These are phyloP conservation scores for Anacardium occidentale DNA, from an alignment of 345 rosid genomes.

Conservation along the genomic window DNA sequence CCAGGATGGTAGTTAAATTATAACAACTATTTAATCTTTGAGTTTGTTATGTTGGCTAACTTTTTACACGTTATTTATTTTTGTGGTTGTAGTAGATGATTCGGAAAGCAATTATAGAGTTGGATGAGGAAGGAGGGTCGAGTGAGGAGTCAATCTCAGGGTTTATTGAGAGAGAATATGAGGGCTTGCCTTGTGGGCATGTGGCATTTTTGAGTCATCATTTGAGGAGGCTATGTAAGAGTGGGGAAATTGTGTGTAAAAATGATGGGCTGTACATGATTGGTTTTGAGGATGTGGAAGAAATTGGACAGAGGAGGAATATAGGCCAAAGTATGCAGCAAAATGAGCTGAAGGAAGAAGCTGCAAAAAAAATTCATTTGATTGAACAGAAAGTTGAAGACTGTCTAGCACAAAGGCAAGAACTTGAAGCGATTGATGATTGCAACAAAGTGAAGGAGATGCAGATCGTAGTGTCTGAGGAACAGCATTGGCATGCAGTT, in stretches of 20 bases:
- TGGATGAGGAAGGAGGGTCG: slow-evolving; percentile 30
- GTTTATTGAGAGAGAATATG: slow-evolving; percentile 24
- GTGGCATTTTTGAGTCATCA: slow-evolving; percentile 37
- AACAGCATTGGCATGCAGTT: not conserved
- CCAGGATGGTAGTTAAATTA: not conserved
- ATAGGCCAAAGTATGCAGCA: no score
- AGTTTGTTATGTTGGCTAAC: not conserved
- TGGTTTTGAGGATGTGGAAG: not conserved
- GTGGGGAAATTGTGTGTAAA: slow-evolving; percentile 6
- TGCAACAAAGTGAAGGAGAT: not conserved
- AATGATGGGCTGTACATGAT: slow-evolving; percentile 13
- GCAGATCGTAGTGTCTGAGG: not conserved
- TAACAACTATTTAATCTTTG: not conserved
- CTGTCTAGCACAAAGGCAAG: not conserved
- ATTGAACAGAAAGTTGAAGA: not conserved
- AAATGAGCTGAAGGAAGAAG: no score
- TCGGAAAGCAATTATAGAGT: slow-evolving; percentile 22
- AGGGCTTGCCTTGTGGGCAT: slow-evolving; percentile 34
- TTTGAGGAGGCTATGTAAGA: slow-evolving; percentile 31
- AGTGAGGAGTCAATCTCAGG: slow-evolving; percentile 24
- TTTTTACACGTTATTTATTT: not conserved
- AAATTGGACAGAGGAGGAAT: no score
- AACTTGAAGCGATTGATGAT: not conserved
- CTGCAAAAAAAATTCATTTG: no score
- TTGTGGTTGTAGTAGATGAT: slow-evolving; percentile 30